Evolutionary conservation across 2,329 filamentous ascomycete species (phyloP).

Genomic region (Tolypocladium endophyticum): DNA sequence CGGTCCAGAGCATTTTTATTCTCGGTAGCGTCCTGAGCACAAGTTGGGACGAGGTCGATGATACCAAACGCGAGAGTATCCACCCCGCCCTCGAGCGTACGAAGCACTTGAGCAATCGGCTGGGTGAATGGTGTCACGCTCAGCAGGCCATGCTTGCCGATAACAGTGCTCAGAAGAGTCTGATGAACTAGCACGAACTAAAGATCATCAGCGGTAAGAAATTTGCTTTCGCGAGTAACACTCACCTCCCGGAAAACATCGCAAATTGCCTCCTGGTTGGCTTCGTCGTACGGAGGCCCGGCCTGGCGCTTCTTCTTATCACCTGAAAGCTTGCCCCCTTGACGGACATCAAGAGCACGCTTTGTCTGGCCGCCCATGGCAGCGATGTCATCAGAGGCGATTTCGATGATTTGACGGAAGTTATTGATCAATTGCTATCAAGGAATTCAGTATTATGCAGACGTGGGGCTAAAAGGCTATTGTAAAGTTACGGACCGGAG

Average conservation of each 20-base stretch:
- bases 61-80: neutral
- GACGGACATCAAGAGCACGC: neutral
- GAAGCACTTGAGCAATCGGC: neutral
- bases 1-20: neutral
- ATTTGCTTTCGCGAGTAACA: neutral
- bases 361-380: neutral
- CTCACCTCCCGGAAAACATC: neutral
- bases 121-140: neutral
- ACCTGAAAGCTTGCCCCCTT: too few relatives aligned
- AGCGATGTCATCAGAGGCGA: neutral
- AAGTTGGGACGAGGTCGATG: neutral
- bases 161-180: neutral
- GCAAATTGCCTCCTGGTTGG: neutral
- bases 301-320: neutral
- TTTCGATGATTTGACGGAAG: neutral
- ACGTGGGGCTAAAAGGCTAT: neutral
- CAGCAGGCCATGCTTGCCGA: neutral
- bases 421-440: neutral
- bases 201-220: neutral
- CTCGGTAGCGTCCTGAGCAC: neutral
- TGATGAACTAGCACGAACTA: neutral
- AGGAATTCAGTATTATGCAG: neutral
- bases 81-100: neutral
- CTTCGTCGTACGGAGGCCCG: neutral
- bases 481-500: neutral